phyloP scores from a whole-genome alignment of 1,284 basidiomycete genomes.

The Cutaneotrichosporon sp. region DNA sequence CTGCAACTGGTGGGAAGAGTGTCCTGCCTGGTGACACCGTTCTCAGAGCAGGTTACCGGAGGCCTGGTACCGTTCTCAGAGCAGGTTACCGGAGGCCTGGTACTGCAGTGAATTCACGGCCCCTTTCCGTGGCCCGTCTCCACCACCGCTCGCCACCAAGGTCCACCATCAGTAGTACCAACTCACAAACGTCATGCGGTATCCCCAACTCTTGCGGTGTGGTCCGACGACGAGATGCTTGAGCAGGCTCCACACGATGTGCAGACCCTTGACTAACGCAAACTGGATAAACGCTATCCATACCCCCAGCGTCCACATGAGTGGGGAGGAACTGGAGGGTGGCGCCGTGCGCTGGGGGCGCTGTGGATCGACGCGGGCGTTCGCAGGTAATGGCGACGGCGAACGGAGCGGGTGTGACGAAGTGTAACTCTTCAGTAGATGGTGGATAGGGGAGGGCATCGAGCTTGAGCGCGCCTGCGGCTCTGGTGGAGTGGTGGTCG shows the following conservation, averaged over 20 bases:
- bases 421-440: slow-evolving; percentile 42
- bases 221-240: slow-evolving; percentile 47
- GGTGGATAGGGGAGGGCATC: slow-evolving; percentile 30
- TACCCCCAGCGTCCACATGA: slow-evolving; percentile 44
- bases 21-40: neutral
- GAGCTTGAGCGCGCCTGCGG: slow-evolving; percentile 8
- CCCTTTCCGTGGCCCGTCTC: too few relatives aligned
- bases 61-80: neutral
- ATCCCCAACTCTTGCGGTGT: slow-evolving; percentile 52
- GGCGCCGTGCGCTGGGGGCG: slow-evolving; percentile 41
- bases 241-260: slow-evolving; percentile 44
- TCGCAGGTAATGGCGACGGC: slow-evolving; percentile 48
- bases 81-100: neutral
- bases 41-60: neutral
- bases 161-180: too few relatives aligned
- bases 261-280: slow-evolving; percentile 43
- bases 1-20: neutral
- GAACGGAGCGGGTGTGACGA: slow-evolving; percentile 46
- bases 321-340: slow-evolving; percentile 35
- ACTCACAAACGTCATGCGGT: slow-evolving; percentile 51
- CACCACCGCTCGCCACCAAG: too few relatives aligned
- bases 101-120: too few relatives aligned
- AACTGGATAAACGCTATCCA: slow-evolving; percentile 48
- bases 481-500: slow-evolving; percentile 11
- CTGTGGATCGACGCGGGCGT: slow-evolving; percentile 46